Base-by-base conservation (phyloP, 1,284 basidiomycete genomes). In the Microbotryum saponariae region DNA sequence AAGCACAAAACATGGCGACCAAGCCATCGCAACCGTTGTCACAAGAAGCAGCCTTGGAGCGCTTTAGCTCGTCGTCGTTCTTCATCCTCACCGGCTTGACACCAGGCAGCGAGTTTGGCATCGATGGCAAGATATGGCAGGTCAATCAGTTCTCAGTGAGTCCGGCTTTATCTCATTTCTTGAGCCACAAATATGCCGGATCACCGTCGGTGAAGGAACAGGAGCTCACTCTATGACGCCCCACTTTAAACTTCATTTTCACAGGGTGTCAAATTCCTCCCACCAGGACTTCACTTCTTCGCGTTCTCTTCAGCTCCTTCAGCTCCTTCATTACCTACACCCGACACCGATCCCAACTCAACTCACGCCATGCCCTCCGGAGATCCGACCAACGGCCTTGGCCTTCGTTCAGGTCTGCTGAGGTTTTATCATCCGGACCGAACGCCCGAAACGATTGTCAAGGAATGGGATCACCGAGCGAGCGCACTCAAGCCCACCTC, bases 211-310 rank as follows among this genome's bases (percentile, higher is more conserved):
- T 27, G 48, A n/a, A 21, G 14, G 1, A 42, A 37, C 31, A 37
- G 42, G 42, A 9, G 18, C 25, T 23, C 44, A 16, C 16, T 37
- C 16, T 31, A 14, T 54, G 33, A 31, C 8, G 18, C 57, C 31
- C 33, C 7, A 42, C n/a, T n/a, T n/a, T n/a, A n/a, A n/a, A n/a
- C 20, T 5, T 10, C 23, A 18, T 14, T 27, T 29, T 37, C 51
- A 10, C 57, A 70, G 66, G 71, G 71, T 46, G 61, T 71, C 55
- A 72, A 72, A 31, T 60, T 71, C 50, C 50, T 72, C 6, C 71
- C 71, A 1, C 48, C 58, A 29, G 71, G 71, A 10, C 54, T 72
- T 16, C 71, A 72, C 60, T 51, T 71, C 44, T 71, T 72, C 55
- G 56, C 65, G 44, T 64, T 68, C 49, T 65, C 69, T 23, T 65